Evolutionary conservation across 768 basidiomycete species (phyloP).

Genomic region (Epithele typhae): DNA sequence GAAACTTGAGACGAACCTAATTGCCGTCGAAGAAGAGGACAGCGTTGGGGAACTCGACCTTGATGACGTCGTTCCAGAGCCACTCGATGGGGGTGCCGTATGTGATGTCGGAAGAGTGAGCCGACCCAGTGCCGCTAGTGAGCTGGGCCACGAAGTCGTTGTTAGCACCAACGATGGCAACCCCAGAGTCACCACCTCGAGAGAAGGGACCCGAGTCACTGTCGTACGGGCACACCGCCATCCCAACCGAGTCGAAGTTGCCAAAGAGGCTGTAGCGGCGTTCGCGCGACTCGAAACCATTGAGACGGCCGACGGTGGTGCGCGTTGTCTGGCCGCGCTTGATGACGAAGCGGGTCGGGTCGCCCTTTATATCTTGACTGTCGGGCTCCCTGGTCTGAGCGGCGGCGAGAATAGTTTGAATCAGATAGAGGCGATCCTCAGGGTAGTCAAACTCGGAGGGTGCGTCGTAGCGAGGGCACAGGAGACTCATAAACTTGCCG

Average conservation of each 20-base stretch:
- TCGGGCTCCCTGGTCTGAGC: constrained; percentile 25
- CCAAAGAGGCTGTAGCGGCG: constrained; percentile 1
- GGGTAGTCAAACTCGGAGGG: not conserved
- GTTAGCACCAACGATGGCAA: constrained; percentile 14
- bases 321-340: constrained; percentile 25
- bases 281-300: not conserved
- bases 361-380: constrained; percentile 18
- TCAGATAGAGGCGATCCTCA: constrained; percentile 1
- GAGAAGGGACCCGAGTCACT: constrained; percentile 19
- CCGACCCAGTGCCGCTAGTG: constrained; percentile 19
- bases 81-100: constrained; percentile 26
- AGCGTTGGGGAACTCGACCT: constrained; percentile 4
- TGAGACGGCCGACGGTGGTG: constrained; percentile 1
- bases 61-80: constrained; percentile 7
- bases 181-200: constrained; percentile 19
- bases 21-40: constrained; percentile 19
- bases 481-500: not conserved
- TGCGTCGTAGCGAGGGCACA: not conserved
- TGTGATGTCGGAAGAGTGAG: constrained; percentile 11
- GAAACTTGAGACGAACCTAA: not conserved
- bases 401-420: constrained; percentile 20
- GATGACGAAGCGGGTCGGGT: constrained; percentile 29
- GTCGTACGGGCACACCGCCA: constrained; percentile 1
- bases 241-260: constrained; percentile 3
- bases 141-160: constrained; percentile 14